A percentile compares a stretch with the other conserved stretches of the same genome.
Conservation (phyloP, 2,329 filamentous ascomycete species). For the Fusarium goolgardi region DNA sequence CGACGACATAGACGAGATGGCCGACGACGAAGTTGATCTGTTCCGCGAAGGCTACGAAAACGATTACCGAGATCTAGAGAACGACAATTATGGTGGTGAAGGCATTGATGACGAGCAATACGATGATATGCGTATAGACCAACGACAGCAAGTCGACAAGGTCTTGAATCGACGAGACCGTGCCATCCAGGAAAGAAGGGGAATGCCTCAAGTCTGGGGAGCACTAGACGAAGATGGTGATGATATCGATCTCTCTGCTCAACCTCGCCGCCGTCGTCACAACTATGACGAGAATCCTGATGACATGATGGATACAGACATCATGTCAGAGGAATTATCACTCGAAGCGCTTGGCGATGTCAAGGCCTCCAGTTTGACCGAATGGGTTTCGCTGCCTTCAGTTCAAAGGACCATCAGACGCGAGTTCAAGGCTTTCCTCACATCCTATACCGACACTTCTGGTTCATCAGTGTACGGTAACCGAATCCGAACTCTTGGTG, state of each 20-base stretch:
- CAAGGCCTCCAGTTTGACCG: slow-evolving; percentile 91
- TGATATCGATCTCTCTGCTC: slow-evolving; percentile 84
- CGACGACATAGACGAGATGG: slow-evolving; percentile 83
- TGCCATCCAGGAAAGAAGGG: neutral
- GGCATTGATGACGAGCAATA: slow-evolving; percentile 85
- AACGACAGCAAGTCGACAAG: slow-evolving; percentile 76
- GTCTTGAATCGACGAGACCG: slow-evolving; percentile 79
- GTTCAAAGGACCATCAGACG: slow-evolving; percentile 94
- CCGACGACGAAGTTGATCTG: slow-evolving; percentile 83
- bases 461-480: slow-evolving; percentile 95
- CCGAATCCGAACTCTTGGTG: slow-evolving; percentile 93
- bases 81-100: slow-evolving; percentile 75
- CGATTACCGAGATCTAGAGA: slow-evolving; percentile 75
- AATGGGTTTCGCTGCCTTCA: slow-evolving; percentile 91
- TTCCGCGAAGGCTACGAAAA: slow-evolving; percentile 79
- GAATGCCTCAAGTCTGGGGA: slow-evolving; percentile 77
- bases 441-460: slow-evolving; percentile 91
- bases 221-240: slow-evolving; percentile 83
- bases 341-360: slow-evolving; percentile 92
- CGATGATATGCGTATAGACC: slow-evolving; percentile 73
- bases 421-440: slow-evolving; percentile 97
- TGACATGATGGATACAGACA: slow-evolving; percentile 90
- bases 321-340: slow-evolving; percentile 95
- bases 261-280: slow-evolving; percentile 85
- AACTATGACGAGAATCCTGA: slow-evolving; percentile 95